Base-by-base conservation (phyloP, 208 protist species). In the Trypanosoma grayi region DNA sequence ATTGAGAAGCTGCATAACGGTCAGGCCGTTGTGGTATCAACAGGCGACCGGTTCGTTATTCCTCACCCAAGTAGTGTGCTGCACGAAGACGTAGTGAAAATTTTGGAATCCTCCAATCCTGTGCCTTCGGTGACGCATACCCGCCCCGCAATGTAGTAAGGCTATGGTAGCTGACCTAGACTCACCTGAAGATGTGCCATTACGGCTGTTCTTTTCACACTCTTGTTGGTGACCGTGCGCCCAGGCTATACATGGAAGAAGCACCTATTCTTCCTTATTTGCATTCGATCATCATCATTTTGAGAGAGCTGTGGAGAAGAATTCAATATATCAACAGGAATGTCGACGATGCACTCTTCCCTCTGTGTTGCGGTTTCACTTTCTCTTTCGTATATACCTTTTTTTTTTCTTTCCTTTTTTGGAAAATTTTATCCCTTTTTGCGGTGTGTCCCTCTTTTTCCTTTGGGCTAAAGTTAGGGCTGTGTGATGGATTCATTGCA, bases 31-130 rank as follows among this genome's bases (percentile, higher is more conserved):
- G 82, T 97, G 37, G 91, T 83, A 9, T 94, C 87, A 9, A 69
- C 82, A 18, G 91, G 91, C 0, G 86, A 97, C 51, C 69, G 76
- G 10, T 95, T 95, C 70, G 73, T 90, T n/a, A 77, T 92, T 52
- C 91, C 91, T 3, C 88, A 81, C 52, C 81, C 84, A 1, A 86
- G 73, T 47, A 84, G 77, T 11, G 52, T 74, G 4, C 73, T 95
- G 8, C 84, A 95, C 54, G 44, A 67, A 9, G 85, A 90, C 41
- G 79, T 83, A 7, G 59, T 89, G 63, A 70, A 79, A 59, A 46
- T 93, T 28, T 69, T 65, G 6, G 13, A 33, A 45, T 55, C 8
- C 28, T 39, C 40, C 22, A 46, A 50, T 33, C n/a, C 18, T 11
- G 24, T n/a, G 28, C n/a, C 48, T 37, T 1, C n/a, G 9, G 3